A percentile compares a stretch with the other conserved stretches of the same genome.
These are phyloP conservation scores for Trichoderma breve DNA, from an alignment of 2,329 filamentous ascomycete species.

Conservation along the genomic window DNA sequence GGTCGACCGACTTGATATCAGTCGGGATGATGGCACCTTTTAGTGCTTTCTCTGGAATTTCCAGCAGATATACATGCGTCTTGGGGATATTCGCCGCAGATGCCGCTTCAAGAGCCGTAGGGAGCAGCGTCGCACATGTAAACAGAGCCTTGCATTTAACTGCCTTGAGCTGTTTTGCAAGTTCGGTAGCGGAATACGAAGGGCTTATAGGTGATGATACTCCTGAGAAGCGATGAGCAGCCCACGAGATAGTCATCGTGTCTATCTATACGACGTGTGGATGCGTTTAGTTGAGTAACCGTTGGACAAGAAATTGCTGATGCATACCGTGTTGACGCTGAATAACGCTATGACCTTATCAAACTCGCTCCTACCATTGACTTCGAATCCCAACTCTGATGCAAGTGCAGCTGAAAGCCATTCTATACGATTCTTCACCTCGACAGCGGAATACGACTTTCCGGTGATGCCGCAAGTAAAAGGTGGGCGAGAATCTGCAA, in stretches of 20 bases:
- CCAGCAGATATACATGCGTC: constrained; percentile 62
- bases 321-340: constrained; percentile 61
- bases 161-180: constrained; percentile 65
- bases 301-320: not conserved
- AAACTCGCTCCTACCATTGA: constrained; percentile 69
- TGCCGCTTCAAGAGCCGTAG: constrained; percentile 61
- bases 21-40: constrained; percentile 65
- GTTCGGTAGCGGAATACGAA: constrained; percentile 62
- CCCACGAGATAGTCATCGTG: constrained; percentile 52
- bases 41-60: constrained; percentile 52
- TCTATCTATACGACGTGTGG: constrained; percentile 49
- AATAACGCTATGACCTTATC: constrained; percentile 74
- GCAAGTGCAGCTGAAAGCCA: constrained; percentile 53
- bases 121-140: constrained; percentile 64
- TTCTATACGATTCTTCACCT: constrained; percentile 66
- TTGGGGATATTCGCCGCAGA: constrained; percentile 59
- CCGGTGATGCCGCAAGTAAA: constrained; percentile 72
- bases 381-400: constrained; percentile 67
- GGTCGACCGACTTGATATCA: constrained; percentile 61
- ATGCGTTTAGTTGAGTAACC: not conserved
- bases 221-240: constrained; percentile 65
- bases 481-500: constrained; percentile 59
- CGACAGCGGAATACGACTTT: constrained; percentile 57
- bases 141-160: constrained; percentile 65
- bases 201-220: constrained; percentile 69